Base-by-base conservation (phyloP, 225 moss, liverwort and hornwort species). In the Straminergon stramineum region DNA sequence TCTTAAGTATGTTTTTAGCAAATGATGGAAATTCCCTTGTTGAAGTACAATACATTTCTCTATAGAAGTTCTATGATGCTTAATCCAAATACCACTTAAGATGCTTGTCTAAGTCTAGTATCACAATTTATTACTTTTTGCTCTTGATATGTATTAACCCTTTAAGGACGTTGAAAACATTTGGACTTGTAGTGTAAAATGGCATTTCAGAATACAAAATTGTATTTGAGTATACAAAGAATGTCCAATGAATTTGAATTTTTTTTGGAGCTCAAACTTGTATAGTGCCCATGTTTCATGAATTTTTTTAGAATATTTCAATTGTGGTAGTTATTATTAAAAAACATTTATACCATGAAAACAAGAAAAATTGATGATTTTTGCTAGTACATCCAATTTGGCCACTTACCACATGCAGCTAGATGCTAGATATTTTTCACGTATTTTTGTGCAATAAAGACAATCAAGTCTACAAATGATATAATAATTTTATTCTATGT, bases 371-470 rank as follows among this genome's bases (percentile, higher is more conserved):
- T 41, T 1, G 1, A 41, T 9, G 3, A 14, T 15, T 71, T 41
- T 1, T 41, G 8, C 26, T 41, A 3, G 2, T 15, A 39, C 1
- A 0, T 22, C 22, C 0, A 23, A 0, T 70, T 70, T 0, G 5
- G 0, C 0, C 4, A 0, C 2, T 0, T 68, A 1, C 24, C 0
- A 14, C 5, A 24, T 70, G 24, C 1, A 2, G 3, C 5, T 2
- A 70, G 0, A 70, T 70, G 39, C 26, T 70, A 1, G 1, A 39
- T 14, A 15, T 0, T 2, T 7, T 39, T 70, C 8, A 26, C 1
- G 0, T 0, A 41, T 39, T 70, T n/a, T 39, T 15, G 1, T 0
- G 0, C 24, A 24, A 39, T 3, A 70, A 70, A 24, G 41, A 41
- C 26, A 71, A 26, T 41, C 2, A 71, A 71, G 71, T 9, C 41